Conservation (phyloP, 2,329 filamentous ascomycete genomes). For the Dryadomyces sulphureus region DNA sequence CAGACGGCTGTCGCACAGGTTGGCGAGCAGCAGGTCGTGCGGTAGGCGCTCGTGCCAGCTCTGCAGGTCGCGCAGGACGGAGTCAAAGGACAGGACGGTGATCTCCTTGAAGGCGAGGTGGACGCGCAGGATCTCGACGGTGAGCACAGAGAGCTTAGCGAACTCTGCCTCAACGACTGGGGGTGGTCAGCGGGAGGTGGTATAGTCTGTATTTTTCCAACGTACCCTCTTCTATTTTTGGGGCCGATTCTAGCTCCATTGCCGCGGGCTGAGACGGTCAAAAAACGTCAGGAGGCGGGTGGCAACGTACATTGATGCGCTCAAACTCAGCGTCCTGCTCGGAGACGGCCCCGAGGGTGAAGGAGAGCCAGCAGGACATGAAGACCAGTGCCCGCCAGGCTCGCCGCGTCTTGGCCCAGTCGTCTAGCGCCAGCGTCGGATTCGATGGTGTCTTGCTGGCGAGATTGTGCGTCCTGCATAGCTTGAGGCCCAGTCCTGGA, state of each 20-base stretch:
- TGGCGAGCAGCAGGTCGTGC: constrained; percentile 11
- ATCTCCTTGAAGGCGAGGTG: constrained; percentile 16
- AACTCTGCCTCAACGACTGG: constrained; percentile 17
- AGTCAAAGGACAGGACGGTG: constrained; percentile 13
- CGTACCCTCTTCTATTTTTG: constrained; percentile 14
- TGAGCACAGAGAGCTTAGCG: constrained; percentile 16
- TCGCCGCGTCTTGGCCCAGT: constrained; percentile 13
- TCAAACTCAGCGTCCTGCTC: constrained; percentile 13
- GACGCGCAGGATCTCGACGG: constrained; percentile 16
- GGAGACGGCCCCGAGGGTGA: constrained; percentile 16
- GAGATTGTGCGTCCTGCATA: constrained; percentile 13
- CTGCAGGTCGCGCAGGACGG: constrained; percentile 15
- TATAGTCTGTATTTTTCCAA: too few relatives aligned
- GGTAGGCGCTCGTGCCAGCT: constrained; percentile 17
- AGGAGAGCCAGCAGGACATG: constrained; percentile 17
- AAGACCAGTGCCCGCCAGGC: constrained; percentile 18
- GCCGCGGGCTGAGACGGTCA: constrained; percentile 10
- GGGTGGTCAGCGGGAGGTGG: too few relatives aligned
- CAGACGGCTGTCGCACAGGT: background rate
- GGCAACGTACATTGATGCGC: constrained; percentile 7
- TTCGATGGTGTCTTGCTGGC: constrained; percentile 5
- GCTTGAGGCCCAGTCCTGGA: constrained; percentile 15
- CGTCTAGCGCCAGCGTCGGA: constrained; percentile 2
- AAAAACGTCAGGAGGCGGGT: background rate
- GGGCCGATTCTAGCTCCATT: constrained; percentile 11